Evolutionary conservation across 23 red algal species (phyloP).

Genomic region (Gracilaria domingensis): DNA sequence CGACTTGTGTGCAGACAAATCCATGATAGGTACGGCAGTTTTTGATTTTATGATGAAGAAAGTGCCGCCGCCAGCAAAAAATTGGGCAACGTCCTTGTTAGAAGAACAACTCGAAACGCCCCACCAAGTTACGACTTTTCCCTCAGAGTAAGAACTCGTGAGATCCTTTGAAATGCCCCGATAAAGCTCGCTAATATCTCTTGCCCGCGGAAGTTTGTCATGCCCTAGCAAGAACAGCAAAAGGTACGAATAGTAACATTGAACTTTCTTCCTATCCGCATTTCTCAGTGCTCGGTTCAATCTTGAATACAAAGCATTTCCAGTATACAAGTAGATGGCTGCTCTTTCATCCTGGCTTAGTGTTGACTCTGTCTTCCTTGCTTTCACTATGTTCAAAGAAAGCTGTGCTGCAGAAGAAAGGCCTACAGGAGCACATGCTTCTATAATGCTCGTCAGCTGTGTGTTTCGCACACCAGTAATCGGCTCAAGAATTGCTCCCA

Average conservation of each 20-base stretch:
- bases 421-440: constrained; percentile 22
- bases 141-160: neutral
- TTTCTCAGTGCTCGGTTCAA: constrained; percentile 23
- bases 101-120: constrained; percentile 34
- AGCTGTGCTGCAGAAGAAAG: neutral
- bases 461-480: neutral
- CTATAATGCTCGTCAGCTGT: neutral
- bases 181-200: neutral
- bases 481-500: neutral
- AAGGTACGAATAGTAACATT: constrained; percentile 6
- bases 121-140: constrained; percentile 39
- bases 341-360: constrained; percentile 12
- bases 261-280: neutral
- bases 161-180: neutral
- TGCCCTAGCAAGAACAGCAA: constrained; percentile 25
- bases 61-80: constrained; percentile 13
- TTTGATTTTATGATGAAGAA: constrained; percentile 2
- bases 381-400: neutral
- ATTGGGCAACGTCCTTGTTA: neutral
- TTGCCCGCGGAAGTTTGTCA: constrained; percentile 1
- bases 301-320: constrained; percentile 1
- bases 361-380: neutral
- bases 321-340: constrained; percentile 10
- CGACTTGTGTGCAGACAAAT: neutral
- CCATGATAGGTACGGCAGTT: constrained; percentile 16